Conservation (phyloP, 1,139 yeast genomes). For the Yamadazyma trypodendri region DNA sequence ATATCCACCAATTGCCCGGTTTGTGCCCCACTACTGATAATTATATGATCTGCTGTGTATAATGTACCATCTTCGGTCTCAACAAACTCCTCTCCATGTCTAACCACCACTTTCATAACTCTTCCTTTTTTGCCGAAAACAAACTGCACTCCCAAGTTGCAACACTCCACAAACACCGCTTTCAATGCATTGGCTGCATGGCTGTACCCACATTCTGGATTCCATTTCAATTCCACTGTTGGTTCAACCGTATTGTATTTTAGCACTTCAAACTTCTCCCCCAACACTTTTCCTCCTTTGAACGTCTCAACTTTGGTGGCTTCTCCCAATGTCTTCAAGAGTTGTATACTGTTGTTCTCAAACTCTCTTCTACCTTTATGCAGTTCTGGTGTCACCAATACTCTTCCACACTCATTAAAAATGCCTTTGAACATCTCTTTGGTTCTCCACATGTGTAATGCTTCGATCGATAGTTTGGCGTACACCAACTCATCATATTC, state of each 20-base stretch:
- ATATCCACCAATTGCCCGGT: slow-evolving; percentile 28
- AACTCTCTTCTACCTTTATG: slow-evolving; percentile 26
- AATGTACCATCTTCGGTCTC: slow-evolving; percentile 19
- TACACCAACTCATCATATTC: slow-evolving; percentile 38
- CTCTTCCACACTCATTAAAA: slow-evolving; percentile 36
- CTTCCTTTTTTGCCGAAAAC: slow-evolving; percentile 23
- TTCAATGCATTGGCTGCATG: slow-evolving; percentile 28
- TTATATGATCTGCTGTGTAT: slow-evolving; percentile 26
- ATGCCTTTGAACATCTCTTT: slow-evolving; percentile 29
- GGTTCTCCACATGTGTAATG: slow-evolving; percentile 35
- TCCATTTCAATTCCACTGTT: slow-evolving; percentile 14
- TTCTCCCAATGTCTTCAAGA: slow-evolving; percentile 26
- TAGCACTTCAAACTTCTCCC: slow-evolving; percentile 24
- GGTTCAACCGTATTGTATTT: slow-evolving; percentile 19
- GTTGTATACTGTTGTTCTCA: slow-evolving; percentile 30
- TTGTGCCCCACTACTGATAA: slow-evolving; percentile 32
- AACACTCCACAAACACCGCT: slow-evolving; percentile 21
- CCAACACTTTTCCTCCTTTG: slow-evolving; percentile 26
- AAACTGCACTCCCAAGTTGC: slow-evolving; percentile 27
- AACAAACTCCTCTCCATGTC: slow-evolving; percentile 15
- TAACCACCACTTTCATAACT: slow-evolving; percentile 9
- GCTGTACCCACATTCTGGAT: slow-evolving; percentile 30
- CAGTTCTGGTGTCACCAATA: slow-evolving; percentile 18
- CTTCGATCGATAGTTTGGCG: slow-evolving; percentile 40
- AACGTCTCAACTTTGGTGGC: slow-evolving; percentile 23